Percentiles rank a stretch among this genome's conserved stretches.
Evolutionary conservation across 805 yeast species (phyloP).

Genomic region (Suhomyces sp.): DNA sequence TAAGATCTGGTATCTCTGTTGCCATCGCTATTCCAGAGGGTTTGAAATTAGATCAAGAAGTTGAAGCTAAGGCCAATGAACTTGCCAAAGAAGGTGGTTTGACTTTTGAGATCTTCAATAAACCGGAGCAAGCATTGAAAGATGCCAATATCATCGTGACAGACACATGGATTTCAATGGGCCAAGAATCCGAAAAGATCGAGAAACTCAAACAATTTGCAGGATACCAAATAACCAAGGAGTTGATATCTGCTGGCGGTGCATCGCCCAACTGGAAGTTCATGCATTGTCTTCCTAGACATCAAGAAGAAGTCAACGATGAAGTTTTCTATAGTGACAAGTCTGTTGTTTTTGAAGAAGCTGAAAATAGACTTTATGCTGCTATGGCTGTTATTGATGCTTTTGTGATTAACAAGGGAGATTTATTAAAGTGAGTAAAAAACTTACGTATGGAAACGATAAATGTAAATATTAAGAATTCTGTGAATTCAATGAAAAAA

Average conservation of each 20-base stretch:
- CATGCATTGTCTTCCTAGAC: constrained; percentile 98
- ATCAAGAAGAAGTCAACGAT: constrained; percentile 89
- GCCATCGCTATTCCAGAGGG: constrained; percentile 82
- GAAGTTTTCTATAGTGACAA: constrained; percentile 79
- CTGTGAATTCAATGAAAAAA: no score
- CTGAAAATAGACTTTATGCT: constrained; percentile 93
- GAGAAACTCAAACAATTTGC: constrained; percentile 74
- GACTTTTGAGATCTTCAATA: constrained; percentile 59
- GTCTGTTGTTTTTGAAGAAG: constrained; percentile 90
- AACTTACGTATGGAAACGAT: no score
- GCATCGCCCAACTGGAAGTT: constrained; percentile 74
- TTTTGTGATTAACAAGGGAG: constrained; percentile 82
- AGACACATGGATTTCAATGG: constrained; percentile 98
- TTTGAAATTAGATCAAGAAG: constrained; percentile 57
- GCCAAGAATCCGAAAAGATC: constrained; percentile 80
- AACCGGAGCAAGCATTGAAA: constrained; percentile 71
- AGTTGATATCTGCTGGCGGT: constrained; percentile 57
- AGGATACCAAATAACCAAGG: constrained; percentile 80
- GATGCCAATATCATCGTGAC: constrained; percentile 85
- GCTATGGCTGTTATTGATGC: constrained; percentile 93
- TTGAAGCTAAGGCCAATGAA: constrained; percentile 53
- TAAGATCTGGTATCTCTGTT: constrained; percentile 80
- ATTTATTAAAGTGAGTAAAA: constrained; percentile 31
- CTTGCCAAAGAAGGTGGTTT: constrained; percentile 46
- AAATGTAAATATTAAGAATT: no score